Evolutionary conservation across 1,284 basidiomycete species (phyloP).

Genomic region (Microbotryomycetes sp.): DNA sequence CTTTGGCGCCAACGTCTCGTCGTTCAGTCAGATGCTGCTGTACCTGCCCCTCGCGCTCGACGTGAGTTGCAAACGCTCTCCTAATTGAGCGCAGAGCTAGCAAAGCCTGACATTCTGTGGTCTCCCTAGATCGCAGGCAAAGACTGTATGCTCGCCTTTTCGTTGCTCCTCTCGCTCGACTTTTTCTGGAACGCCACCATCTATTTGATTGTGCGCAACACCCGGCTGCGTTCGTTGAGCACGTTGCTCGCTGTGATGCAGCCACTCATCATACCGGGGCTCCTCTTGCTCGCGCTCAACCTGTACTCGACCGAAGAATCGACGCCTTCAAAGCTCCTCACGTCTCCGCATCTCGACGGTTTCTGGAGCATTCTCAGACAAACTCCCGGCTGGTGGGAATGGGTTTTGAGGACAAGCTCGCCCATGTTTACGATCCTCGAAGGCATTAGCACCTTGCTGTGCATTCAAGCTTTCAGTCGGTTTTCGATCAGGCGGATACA

Average conservation of each 20-base stretch:
- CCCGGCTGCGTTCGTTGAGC: constrained; percentile 27
- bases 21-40: constrained; percentile 62
- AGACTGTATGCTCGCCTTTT: constrained; percentile 36
- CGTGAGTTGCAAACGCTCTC: constrained; percentile 33
- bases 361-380: constrained; percentile 40
- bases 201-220: constrained; percentile 33
- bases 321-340: constrained; percentile 70
- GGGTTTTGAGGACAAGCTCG: constrained; percentile 58
- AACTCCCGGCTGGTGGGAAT: constrained; percentile 63
- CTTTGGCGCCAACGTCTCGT: neutral
- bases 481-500: constrained; percentile 64
- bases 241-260: constrained; percentile 24
- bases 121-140: constrained; percentile 36
- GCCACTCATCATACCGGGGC: constrained; percentile 60
- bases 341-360: constrained; percentile 52
- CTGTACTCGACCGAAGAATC: constrained; percentile 46
- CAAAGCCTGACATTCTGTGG: too few species aligned
- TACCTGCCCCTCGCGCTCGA: constrained; percentile 74
- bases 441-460: constrained; percentile 69
- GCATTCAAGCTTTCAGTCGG: constrained; percentile 63
- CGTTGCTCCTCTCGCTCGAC: constrained; percentile 31
- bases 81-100: too few species aligned
- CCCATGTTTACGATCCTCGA: constrained; percentile 74
- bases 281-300: constrained; percentile 69
- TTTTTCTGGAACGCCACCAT: constrained; percentile 27